These are phyloP conservation scores for Rehmannia glutinosa DNA, from an alignment of 257 asterid genomes.

Conservation along the genomic window DNA sequence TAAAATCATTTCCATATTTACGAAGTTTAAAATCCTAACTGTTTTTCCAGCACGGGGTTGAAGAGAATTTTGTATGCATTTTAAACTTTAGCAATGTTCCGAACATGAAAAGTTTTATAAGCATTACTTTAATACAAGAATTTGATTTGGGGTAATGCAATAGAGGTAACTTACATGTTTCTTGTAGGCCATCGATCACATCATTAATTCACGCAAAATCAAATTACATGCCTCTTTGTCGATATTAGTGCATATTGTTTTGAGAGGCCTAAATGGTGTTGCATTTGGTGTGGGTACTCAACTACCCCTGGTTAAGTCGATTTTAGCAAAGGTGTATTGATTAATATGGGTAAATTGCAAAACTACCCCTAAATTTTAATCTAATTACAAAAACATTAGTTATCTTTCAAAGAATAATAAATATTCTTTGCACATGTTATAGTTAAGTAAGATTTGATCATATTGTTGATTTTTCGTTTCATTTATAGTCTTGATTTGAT, in stretches of 20 bases:
- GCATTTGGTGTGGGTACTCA: slow-evolving; percentile 98
- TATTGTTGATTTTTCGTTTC: too few relatives aligned
- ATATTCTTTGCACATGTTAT: too few relatives aligned
- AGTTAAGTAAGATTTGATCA: too few relatives aligned
- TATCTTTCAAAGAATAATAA: too few relatives aligned
- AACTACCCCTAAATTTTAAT: too few relatives aligned
- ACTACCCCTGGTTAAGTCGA: too few relatives aligned
- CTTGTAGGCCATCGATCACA: slow-evolving; percentile 84
- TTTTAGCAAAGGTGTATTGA: too few relatives aligned
- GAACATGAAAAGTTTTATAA: not conserved
- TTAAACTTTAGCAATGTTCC: not conserved
- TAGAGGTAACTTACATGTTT: not conserved
- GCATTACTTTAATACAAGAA: not conserved
- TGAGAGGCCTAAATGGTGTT: slow-evolving; percentile 97
- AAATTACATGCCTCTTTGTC: slow-evolving; percentile 86
- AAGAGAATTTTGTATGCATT: slow-evolving; percentile 11
- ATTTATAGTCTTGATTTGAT: too few relatives aligned
- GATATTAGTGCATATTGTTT: slow-evolving; percentile 75
- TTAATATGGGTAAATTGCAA: too few relatives aligned
- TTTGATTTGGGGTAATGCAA: not conserved
- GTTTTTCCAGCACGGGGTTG: not conserved
- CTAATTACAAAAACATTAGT: too few relatives aligned
- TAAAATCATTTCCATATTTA: not conserved
- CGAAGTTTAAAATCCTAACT: not conserved
- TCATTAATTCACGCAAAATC: slow-evolving; percentile 90